A percentile compares a stretch with the other conserved stretches of the same genome.
These are phyloP conservation scores for Aspergillus steynii DNA, from an alignment of 495 filamentous ascomycete genomes.

Conservation along the genomic window DNA sequence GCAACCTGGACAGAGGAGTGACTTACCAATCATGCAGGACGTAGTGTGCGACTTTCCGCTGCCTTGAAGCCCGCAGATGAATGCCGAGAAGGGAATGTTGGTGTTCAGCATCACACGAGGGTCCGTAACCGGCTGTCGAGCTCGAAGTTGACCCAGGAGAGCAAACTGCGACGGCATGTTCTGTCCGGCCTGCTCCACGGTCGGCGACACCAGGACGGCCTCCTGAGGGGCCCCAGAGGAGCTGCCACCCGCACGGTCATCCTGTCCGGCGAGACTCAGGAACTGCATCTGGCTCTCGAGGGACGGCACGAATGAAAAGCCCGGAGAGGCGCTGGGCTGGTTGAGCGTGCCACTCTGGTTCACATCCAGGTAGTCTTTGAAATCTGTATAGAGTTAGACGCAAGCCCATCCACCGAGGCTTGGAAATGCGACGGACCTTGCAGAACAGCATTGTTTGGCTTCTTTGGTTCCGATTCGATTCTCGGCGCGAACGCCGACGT, in stretches of 20 bases:
- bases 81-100: conserved; percentile 68
- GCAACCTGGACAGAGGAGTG: conserved; percentile 39
- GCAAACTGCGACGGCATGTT: conserved; percentile 25
- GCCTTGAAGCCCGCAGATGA: conserved; percentile 76
- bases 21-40: conserved; percentile 63
- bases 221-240: conserved; percentile 23
- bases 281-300: conserved; percentile 2
- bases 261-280: background rate
- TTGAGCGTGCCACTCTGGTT: background rate
- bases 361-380: conserved; percentile 3
- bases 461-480: background rate
- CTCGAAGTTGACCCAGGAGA: conserved; percentile 18
- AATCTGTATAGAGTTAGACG: background rate
- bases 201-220: conserved; percentile 20
- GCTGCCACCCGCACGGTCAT: background rate
- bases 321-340: background rate
- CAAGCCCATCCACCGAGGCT: background rate
- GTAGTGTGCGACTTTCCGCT: conserved; percentile 73
- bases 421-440: background rate
- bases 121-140: conserved; percentile 12
- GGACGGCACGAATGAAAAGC: background rate
- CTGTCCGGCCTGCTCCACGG: conserved; percentile 11
- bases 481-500: background rate
- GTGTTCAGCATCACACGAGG: conserved; percentile 44
- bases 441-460: background rate